These are phyloP conservation scores for Malania oleifera DNA, from an alignment of 164 flowering plant species.

Conservation along the genomic window DNA sequence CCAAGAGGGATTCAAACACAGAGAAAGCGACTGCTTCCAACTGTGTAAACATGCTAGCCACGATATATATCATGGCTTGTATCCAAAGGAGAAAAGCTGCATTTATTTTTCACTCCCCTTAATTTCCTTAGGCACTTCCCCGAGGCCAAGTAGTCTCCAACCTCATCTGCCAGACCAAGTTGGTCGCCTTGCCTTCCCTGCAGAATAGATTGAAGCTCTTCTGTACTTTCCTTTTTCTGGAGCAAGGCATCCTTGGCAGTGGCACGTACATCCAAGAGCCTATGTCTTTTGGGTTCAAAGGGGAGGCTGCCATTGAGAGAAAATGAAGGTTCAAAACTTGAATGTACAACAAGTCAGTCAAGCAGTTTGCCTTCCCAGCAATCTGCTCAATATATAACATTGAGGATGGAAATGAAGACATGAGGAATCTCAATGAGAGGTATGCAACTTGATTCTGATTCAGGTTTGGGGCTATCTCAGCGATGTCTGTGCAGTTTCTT, in stretches of 20 bases:
- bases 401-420: too few relatives aligned
- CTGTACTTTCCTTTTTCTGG: constrained; percentile 23
- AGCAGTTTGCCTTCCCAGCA: too few relatives aligned
- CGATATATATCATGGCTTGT: constrained; percentile 7
- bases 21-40: constrained; percentile 12
- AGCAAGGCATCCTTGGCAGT: constrained; percentile 21
- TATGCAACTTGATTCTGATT: too few relatives aligned
- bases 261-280: constrained; percentile 29
- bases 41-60: constrained; percentile 14
- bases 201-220: constrained; percentile 25
- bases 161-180: constrained; percentile 4
- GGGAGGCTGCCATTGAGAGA: too few relatives aligned
- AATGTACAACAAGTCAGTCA: too few relatives aligned
- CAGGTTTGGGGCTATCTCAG: too few relatives aligned
- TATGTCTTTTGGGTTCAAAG: too few relatives aligned
- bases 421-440: too few relatives aligned
- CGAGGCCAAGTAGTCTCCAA: constrained; percentile 19
- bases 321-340: too few relatives aligned
- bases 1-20: constrained; percentile 18
- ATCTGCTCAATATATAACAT: too few relatives aligned
- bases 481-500: too few relatives aligned
- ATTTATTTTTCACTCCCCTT: constrained; percentile 1
- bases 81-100: not conserved
- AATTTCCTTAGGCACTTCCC: constrained; percentile 21
- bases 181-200: constrained; percentile 29